Evolutionary conservation across 2,329 filamentous ascomycete species (phyloP), one percentile per base, ranked within the genome.

Genomic region (Aspergillus ibericus): DNA sequence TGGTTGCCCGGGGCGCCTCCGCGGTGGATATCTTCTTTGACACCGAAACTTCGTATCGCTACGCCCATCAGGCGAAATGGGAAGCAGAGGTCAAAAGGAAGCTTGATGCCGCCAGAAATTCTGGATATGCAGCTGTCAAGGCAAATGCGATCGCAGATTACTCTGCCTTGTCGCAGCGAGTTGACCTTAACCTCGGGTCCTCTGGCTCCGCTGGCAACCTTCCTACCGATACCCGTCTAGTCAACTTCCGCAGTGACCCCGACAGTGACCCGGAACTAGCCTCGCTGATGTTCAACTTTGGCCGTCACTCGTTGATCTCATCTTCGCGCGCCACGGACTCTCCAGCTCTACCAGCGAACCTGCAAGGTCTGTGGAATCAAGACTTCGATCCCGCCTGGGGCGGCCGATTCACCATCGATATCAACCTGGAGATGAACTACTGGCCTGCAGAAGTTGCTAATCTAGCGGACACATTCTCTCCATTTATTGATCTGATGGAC

Each of bases 391-490:
- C 78, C 3, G 76, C 80, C 0, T 85, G 84, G 84, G 78, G 78
- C 7, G 79, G 75, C 4, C 83, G 86, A 60, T 86, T 85, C 56
- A 83, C 85, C 34, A 74, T 79, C 34, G 83, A 86, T 59, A 85
- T 87, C 63, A 86, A 86, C 55, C 59, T 86, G 0, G 81, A 87
- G 61, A 86, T 86, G 84, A 86, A 86, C 59, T 80, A 86, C 62
- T 87, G 84, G 84, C 74, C 72, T 0, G 78, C 79, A 0, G 80
- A 84, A 29, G 81, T 84, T 53, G 84, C 81, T 0, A 74, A 82
- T 0, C 76, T 82, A 53, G 78, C 34, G 0, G 76, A 78, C 12
- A 76, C 71, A 0, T 71, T 78, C 10, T 57, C 71, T 1, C 78
- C 80, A 0, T 57, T 83, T 0, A 76, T 81, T 18, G 71, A 75